phyloP scores from a whole-genome alignment of 352 stramenopile species.

The Nothophytophthora sp. region DNA sequence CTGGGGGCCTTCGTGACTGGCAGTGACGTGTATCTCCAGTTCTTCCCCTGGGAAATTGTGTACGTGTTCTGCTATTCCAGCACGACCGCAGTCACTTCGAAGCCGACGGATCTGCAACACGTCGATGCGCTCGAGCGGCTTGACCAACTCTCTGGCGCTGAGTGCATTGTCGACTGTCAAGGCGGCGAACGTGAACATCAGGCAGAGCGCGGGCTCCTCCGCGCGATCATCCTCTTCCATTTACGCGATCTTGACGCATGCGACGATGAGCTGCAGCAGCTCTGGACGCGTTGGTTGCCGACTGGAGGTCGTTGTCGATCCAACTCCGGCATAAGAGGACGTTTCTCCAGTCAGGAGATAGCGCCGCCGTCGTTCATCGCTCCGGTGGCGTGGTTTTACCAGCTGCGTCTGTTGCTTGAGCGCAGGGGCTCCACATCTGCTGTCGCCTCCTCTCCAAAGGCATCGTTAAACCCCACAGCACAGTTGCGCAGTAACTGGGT shows the following conservation, averaged over 20 bases:
- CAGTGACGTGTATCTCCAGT: slow-evolving; percentile 26
- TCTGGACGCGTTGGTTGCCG: slow-evolving; percentile 21
- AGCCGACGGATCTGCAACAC: slow-evolving; percentile 14
- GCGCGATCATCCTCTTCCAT: slow-evolving; percentile 37
- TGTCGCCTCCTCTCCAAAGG: slow-evolving; percentile 2
- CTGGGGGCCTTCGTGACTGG: slow-evolving; percentile 21
- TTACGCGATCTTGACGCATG: slow-evolving; percentile 19
- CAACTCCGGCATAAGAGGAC: slow-evolving; percentile 7
- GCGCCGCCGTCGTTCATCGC: slow-evolving; percentile 28
- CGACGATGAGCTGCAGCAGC: slow-evolving; percentile 21
- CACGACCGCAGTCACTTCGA: not conserved
- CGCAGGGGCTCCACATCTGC: slow-evolving; percentile 16
- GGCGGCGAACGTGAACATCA: slow-evolving; percentile 1
- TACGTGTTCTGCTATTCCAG: slow-evolving; percentile 39
- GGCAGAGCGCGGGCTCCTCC: slow-evolving; percentile 32
- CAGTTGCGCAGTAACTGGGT: slow-evolving; percentile 1
- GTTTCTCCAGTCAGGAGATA: too few species aligned
- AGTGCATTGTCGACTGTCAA: not conserved
- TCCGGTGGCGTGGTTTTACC: slow-evolving; percentile 36
- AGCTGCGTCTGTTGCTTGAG: slow-evolving; percentile 32
- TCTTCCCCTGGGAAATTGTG: slow-evolving; percentile 41
- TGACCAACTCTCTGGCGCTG: slow-evolving; percentile 6
- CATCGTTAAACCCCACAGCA: not conserved
- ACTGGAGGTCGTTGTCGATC: slow-evolving; percentile 7
- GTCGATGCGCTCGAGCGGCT: slow-evolving; percentile 13